Evolutionary conservation across 345 rosid species (phyloP).

Genomic region (Crucihimalaya himalaica): DNA sequence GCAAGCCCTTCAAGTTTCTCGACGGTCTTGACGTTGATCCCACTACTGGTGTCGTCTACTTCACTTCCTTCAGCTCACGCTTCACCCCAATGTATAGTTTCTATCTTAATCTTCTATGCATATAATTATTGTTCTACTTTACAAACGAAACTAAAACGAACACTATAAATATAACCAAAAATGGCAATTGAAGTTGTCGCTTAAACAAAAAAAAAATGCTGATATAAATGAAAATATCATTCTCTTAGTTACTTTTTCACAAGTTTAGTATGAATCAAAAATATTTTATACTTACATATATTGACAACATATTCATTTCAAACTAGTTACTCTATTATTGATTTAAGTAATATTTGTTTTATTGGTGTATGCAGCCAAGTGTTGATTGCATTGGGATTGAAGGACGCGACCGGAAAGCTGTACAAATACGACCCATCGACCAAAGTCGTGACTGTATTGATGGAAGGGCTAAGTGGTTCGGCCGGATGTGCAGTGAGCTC

Average conservation of each 20-base stretch:
- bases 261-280: too few relatives aligned
- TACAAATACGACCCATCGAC: constrained; percentile 40
- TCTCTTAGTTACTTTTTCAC: not conserved
- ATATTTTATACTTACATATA: too few relatives aligned
- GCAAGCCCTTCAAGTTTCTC: constrained; percentile 39
- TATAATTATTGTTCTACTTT: not conserved
- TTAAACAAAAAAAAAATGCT: too few relatives aligned
- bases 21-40: constrained; percentile 50
- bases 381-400: constrained; percentile 33
- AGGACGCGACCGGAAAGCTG: constrained; percentile 38
- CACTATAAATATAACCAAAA: not conserved
- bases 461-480: constrained; percentile 40
- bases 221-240: not conserved
- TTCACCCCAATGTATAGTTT: constrained; percentile 29
- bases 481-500: constrained; percentile 42
- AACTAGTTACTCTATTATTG: not conserved
- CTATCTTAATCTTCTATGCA: not conserved
- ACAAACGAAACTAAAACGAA: not conserved
- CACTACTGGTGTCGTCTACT: constrained; percentile 42
- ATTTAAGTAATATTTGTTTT: not conserved
- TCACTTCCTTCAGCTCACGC: constrained; percentile 47
- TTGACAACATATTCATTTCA: too few relatives aligned
- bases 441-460: constrained; percentile 27
- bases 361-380: constrained; percentile 31
- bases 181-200: not conserved